Evolutionary conservation across 306 rosid genomes (phyloP).

Genomic region (Biancaea sappan): DNA sequence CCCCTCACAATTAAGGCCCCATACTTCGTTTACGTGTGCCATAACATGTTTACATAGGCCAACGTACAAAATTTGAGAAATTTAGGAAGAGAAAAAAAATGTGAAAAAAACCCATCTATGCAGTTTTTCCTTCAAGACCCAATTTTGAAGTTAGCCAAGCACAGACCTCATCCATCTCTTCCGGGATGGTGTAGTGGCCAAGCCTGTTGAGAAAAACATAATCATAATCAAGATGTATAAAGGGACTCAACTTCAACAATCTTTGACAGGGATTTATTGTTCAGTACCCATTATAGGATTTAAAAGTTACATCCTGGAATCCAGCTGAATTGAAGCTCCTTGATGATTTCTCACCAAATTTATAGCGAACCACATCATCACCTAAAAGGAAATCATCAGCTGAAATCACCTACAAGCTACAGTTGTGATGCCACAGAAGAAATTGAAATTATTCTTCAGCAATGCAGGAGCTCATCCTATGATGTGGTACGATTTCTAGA

Average conservation of each 20-base stretch:
- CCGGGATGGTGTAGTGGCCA: conserved; percentile 90
- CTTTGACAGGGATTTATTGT: not conserved
- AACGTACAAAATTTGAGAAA: not conserved
- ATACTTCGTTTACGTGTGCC: too few species aligned
- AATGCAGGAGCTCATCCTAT: conserved; percentile 2
- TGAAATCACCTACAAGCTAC: conserved; percentile 21
- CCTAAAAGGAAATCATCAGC: conserved; percentile 52
- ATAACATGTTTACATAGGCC: not conserved
- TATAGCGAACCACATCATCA: conserved; percentile 75
- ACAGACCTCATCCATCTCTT: conserved; percentile 93
- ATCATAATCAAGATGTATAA: not conserved
- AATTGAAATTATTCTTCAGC: not conserved
- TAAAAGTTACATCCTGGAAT: conserved; percentile 77
- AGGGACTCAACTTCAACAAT: not conserved
- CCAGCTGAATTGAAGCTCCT: conserved; percentile 55
- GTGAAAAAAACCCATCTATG: too few species aligned
- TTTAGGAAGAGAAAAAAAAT: not conserved
- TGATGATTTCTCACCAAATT: conserved; percentile 92
- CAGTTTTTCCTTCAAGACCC: conserved; percentile 70
- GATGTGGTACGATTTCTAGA: not conserved
- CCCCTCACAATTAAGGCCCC: conserved; percentile 10
- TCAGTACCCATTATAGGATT: conserved; percentile 72
- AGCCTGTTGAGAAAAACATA: conserved; percentile 51
- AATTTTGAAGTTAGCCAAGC: conserved; percentile 75
- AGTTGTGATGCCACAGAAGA: not conserved